Conservation (phyloP, 208 protist species). For the Balamuthia mandrillaris region DNA sequence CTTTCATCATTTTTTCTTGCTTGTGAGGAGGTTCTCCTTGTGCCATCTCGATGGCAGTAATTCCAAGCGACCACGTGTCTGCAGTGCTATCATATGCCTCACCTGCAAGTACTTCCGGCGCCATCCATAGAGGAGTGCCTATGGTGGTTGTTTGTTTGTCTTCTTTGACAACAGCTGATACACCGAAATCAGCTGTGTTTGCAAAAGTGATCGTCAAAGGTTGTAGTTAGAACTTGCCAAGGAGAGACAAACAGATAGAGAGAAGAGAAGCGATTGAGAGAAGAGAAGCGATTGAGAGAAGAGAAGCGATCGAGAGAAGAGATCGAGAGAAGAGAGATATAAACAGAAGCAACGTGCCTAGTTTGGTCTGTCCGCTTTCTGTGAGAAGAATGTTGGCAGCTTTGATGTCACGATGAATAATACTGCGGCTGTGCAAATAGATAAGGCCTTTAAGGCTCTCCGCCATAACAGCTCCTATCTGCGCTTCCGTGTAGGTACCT, state of each 20-base stretch:
- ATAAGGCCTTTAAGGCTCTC: not conserved
- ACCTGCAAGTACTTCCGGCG: not conserved
- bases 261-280: conserved; percentile 33
- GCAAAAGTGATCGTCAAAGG: not conserved
- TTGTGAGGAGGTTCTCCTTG: conserved; percentile 44
- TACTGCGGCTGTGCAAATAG: conserved; percentile 45
- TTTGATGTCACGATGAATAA: conserved; percentile 52
- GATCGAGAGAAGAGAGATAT: not conserved
- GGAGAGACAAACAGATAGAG: not conserved
- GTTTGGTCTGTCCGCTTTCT: not conserved
- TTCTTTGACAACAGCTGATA: conserved; percentile 35
- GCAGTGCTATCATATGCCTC: conserved; percentile 12
- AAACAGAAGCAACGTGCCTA: not conserved
- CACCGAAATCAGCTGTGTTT: conserved; percentile 53
- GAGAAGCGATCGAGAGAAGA: conserved; percentile 55
- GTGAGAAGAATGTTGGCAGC: conserved; percentile 49
- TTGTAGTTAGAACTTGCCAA: not conserved
- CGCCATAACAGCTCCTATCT: not conserved
- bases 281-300: not conserved
- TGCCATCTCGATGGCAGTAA: conserved; percentile 43
- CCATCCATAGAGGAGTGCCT: conserved; percentile 54
- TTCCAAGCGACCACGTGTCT: conserved; percentile 61
- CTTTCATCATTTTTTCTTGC: conserved; percentile 43
- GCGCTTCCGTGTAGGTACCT: not conserved
- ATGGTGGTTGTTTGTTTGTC: conserved; percentile 10